A percentile compares a stretch with the other conserved stretches of the same genome.
These are phyloP conservation scores for Turritis glabra DNA, from an alignment of 345 rosid species.

Conservation along the genomic window DNA sequence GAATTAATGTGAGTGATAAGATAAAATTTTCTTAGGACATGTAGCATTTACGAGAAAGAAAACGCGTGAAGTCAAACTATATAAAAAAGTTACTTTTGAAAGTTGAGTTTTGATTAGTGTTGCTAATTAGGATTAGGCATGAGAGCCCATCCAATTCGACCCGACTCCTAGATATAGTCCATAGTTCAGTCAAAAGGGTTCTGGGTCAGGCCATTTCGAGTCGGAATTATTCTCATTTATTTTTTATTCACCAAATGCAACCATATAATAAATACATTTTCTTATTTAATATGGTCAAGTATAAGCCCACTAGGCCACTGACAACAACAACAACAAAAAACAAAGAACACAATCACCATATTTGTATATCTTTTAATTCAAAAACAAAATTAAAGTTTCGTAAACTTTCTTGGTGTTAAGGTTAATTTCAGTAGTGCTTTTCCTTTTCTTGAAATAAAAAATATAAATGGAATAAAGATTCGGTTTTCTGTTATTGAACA, in stretches of 20 bases:
- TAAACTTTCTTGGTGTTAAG: not conserved
- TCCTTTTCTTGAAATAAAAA: not conserved
- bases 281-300: not conserved
- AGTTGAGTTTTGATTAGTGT: not conserved
- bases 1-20: not conserved
- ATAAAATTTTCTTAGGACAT: not conserved
- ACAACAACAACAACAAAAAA: not conserved
- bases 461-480: not conserved
- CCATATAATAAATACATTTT: not conserved
- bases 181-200: not conserved
- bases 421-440: not conserved
- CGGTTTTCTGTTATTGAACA: conserved; percentile 4
- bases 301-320: not conserved
- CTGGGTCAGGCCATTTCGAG: not conserved
- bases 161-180: not conserved
- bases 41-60: too few relatives aligned
- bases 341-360: not conserved
- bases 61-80: too few relatives aligned
- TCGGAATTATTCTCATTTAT: not conserved
- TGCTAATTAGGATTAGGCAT: not conserved
- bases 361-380: not conserved
- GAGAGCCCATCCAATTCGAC: not conserved
- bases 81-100: not conserved
- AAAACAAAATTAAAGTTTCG: not conserved
- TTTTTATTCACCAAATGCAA: not conserved